Evolutionary conservation across 805 yeast species (phyloP).

Genomic region (Lachancea sp.): DNA sequence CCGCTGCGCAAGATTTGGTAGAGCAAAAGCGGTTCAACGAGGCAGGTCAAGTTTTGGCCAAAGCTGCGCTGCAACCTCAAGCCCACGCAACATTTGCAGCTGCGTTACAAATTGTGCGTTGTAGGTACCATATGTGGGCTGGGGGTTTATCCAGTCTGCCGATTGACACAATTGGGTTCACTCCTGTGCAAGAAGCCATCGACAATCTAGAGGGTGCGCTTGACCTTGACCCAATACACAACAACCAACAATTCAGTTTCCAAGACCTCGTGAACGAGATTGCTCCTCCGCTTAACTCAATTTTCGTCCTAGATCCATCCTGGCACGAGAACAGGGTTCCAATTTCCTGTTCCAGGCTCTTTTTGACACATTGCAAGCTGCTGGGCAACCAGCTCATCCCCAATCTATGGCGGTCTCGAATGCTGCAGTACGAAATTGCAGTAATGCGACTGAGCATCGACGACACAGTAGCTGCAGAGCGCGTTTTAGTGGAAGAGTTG

Average conservation of each 20-base stretch:
- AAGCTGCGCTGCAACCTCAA: not conserved
- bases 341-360: not conserved
- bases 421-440: constrained; percentile 2
- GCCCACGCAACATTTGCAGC: not conserved
- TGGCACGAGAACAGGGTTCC: not conserved
- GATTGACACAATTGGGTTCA: not conserved
- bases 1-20: not conserved
- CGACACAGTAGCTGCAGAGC: not conserved
- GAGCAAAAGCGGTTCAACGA: not conserved
- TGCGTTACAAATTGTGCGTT: not conserved
- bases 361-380: not conserved
- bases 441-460: not conserved
- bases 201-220: not conserved
- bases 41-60: not conserved
- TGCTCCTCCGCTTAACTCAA: not conserved
- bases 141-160: not conserved
- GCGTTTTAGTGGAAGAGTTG: not conserved
- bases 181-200: not conserved
- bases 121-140: not conserved
- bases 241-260: not conserved
- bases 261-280: not conserved
- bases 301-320: not conserved
- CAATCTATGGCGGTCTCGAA: not conserved
- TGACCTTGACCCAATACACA: not conserved
- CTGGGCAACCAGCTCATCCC: not conserved